Conservation (phyloP, 345 rosid genomes). For the Combretum micranthum region DNA sequence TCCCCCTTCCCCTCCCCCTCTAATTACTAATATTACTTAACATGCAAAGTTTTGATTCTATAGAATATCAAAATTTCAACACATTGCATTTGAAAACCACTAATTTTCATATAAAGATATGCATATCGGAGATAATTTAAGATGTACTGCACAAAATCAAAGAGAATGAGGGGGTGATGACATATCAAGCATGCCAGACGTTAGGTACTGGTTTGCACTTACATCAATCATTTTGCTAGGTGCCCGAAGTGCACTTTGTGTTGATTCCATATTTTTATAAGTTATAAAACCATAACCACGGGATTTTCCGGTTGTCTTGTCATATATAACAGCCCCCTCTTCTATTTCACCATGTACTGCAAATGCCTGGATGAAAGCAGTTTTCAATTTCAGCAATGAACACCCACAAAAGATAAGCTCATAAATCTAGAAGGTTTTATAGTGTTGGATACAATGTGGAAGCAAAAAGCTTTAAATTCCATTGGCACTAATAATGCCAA, state of each 20-base stretch:
- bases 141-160: background rate
- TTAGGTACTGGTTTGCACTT: conserved; percentile 14
- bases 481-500: too few relatives aligned
- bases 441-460: background rate
- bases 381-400: conserved; percentile 7
- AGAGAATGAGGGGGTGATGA: background rate
- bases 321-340: conserved; percentile 69
- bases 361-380: conserved; percentile 43
- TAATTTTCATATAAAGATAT: too few relatives aligned
- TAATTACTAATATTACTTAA: too few relatives aligned
- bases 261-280: conserved; percentile 58
- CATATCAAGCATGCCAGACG: conserved; percentile 7
- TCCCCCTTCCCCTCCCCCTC: too few relatives aligned
- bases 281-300: conserved; percentile 79
- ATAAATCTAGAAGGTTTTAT: too few relatives aligned
- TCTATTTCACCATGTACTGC: conserved; percentile 58
- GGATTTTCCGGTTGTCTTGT: conserved; percentile 62
- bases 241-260: conserved; percentile 47
- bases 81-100: too few relatives aligned
- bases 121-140: too few relatives aligned
- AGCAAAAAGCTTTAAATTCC: background rate
- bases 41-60: too few relatives aligned
- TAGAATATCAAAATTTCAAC: too few relatives aligned
- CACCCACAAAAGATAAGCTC: background rate
- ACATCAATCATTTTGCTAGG: conserved; percentile 65